phyloP scores from a whole-genome alignment of 75 land plant species.

The Picea glauca region DNA sequence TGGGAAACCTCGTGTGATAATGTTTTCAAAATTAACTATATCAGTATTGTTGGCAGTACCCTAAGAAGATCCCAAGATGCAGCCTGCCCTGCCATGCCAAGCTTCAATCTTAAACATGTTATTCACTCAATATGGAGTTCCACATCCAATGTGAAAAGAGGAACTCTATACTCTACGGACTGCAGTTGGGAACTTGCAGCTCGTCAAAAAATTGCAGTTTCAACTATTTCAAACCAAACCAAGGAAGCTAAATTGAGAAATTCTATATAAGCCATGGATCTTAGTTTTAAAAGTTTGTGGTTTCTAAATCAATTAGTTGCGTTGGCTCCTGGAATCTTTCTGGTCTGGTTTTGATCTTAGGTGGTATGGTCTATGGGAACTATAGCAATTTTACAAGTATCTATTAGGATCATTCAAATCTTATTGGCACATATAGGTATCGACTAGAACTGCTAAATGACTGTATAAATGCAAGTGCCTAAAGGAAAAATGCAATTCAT shows the following conservation, averaged over 20 bases:
- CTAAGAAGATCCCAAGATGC: neutral
- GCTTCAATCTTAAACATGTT: neutral
- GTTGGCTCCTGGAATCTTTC: neutral
- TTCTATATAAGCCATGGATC: neutral
- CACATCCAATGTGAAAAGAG: neutral
- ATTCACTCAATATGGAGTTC: neutral
- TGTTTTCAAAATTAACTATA: neutral
- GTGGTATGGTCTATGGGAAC: neutral
- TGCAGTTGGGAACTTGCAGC: neutral
- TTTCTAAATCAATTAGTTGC: neutral
- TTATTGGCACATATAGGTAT: neutral
- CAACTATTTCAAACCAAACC: neutral
- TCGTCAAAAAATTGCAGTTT: neutral
- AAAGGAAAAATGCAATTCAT: neutral
- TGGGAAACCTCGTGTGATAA: neutral
- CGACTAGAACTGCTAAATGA: neutral
- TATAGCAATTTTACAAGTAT: neutral
- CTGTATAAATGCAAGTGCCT: neutral
- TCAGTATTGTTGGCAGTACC: neutral
- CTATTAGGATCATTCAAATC: neutral
- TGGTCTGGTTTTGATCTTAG: neutral
- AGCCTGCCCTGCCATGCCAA: neutral
- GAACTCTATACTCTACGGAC: neutral
- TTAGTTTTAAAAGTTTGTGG: neutral
- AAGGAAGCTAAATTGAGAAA: neutral